Evolutionary conservation across 2,329 filamentous ascomycete species (phyloP), one percentile per base, ranked within the genome.

Genomic region (Thelonectria olida): DNA sequence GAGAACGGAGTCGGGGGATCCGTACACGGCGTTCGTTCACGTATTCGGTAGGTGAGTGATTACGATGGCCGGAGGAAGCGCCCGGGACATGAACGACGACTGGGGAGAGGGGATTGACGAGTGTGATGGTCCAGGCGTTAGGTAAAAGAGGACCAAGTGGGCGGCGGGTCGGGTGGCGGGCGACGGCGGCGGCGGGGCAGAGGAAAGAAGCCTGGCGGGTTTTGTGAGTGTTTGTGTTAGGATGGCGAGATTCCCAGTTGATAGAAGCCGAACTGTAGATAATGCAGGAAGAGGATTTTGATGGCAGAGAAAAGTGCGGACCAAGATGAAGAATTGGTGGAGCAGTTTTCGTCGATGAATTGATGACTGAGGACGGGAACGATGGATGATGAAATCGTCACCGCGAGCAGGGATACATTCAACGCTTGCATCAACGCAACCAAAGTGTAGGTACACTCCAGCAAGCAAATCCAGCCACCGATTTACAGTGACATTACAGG

Each of bases 151-250:
- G 39, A 23, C 34, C 42, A 55, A 49, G 53, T 55, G 53, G 53
- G 53, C 34, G 34, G 38, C 41, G 52, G 52, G 53, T 55, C 53
- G 44, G 53, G 53, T 48, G 42, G 53, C 31, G 42, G 53, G 53
- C 44, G 34, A 23, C 28, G 41, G 52, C 23, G 50, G 31, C 36
- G 31, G 31, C 20, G 28, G 31, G 45, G 53, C 19, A 13, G n/a
- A 17, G 13, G 15, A 9, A 27, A 28, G 42, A 25, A 44, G 41
- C 7, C 10, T 34, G 31, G 31, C 10, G 31, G 15, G 31, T 13
- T 34, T 10, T 7, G 31, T 34, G 31, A 34, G 31, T 13, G 4
- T 10, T 34, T 34, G 31, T 15, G 31, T 13, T 13, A 34, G 15
- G 31, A 34, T 15, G 31, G 31, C 15, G 12, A 34, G 31, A 34